These are phyloP conservation scores for Boletus vinaceobasis DNA, from an alignment of 768 basidiomycete genomes.

Conservation along the genomic window DNA sequence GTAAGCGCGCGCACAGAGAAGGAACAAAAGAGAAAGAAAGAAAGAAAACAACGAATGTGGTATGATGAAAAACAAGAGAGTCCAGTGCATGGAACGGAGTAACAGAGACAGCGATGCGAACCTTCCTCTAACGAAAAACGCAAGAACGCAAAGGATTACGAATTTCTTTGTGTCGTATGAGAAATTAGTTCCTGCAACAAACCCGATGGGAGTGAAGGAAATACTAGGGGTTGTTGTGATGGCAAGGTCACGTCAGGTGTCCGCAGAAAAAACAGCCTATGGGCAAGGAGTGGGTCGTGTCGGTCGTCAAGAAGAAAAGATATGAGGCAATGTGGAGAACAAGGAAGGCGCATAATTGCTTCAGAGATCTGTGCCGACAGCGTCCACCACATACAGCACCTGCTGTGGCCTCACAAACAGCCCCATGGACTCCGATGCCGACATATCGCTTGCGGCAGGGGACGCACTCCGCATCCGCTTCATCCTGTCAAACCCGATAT, in stretches of 20 bases:
- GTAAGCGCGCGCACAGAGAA: neutral
- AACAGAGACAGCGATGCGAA: neutral
- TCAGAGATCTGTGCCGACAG: slow-evolving; percentile 65
- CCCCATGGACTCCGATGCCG: slow-evolving; percentile 63
- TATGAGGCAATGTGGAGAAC: neutral
- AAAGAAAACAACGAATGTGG: slow-evolving; percentile 17
- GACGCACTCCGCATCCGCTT: slow-evolving; percentile 68
- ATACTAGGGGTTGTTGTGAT: slow-evolving; percentile 13
- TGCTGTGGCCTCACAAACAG: slow-evolving; percentile 84
- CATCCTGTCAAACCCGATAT: slow-evolving; percentile 35
- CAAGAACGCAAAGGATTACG: slow-evolving; percentile 15
- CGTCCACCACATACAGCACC: slow-evolving; percentile 83
- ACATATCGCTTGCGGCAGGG: slow-evolving; percentile 57
- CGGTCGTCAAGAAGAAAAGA: slow-evolving; percentile 10
- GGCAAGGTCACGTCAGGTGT: slow-evolving; percentile 8
- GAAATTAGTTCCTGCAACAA: slow-evolving; percentile 23
- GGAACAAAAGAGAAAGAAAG: too few relatives aligned
- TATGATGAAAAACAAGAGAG: neutral
- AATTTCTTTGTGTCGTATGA: slow-evolving; percentile 16
- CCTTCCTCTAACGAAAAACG: slow-evolving; percentile 1
- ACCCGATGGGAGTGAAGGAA: slow-evolving; percentile 7
- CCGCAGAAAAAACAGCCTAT: neutral
- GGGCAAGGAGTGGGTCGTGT: neutral
- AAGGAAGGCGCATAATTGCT: neutral
- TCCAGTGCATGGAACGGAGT: neutral